Percentiles rank a stretch among this genome's conserved stretches.
Conservation (phyloP, 345 rosid genomes). For the Erodium maritimum region DNA sequence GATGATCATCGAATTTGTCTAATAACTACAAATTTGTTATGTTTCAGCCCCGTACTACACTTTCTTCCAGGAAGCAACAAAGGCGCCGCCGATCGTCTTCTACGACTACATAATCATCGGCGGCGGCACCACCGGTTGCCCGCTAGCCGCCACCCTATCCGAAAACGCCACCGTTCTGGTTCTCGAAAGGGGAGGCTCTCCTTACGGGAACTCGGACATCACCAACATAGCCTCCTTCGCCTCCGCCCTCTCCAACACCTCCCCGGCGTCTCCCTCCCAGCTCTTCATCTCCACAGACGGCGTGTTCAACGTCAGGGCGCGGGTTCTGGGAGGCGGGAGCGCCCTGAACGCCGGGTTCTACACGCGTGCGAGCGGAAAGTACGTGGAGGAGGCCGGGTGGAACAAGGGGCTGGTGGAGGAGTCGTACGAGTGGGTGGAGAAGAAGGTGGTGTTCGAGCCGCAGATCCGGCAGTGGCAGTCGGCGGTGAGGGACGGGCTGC, state of each 20-base stretch:
- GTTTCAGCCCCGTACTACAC: conserved; percentile 45
- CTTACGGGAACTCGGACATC: conserved; percentile 35
- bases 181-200: conserved; percentile 75
- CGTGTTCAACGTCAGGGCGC: conserved; percentile 60
- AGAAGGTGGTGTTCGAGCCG: conserved; percentile 48
- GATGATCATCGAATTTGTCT: too few species aligned
- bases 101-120: conserved; percentile 72
- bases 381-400: conserved; percentile 43
- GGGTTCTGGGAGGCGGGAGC: conserved; percentile 83
- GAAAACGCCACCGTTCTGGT: conserved; percentile 46
- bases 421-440: conserved; percentile 71
- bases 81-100: conserved; percentile 33
- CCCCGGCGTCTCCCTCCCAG: conserved; percentile 50
- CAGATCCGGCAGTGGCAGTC: conserved; percentile 53
- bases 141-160: conserved; percentile 71
- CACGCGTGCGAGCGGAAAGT: conserved; percentile 37
- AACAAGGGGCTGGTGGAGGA: conserved; percentile 25
- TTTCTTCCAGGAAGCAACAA: conserved; percentile 50
- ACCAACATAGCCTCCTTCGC: conserved; percentile 34
- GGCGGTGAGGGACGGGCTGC: conserved; percentile 57
- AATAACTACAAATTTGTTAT: too few species aligned
- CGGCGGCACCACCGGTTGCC: conserved; percentile 82
- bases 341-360: conserved; percentile 75
- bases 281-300: conserved; percentile 67
- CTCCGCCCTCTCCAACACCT: conserved; percentile 24